Evolutionary conservation across 1,284 basidiomycete species (phyloP), one percentile per base, ranked within the genome.

Genomic region (Rhodotorula sp.): DNA sequence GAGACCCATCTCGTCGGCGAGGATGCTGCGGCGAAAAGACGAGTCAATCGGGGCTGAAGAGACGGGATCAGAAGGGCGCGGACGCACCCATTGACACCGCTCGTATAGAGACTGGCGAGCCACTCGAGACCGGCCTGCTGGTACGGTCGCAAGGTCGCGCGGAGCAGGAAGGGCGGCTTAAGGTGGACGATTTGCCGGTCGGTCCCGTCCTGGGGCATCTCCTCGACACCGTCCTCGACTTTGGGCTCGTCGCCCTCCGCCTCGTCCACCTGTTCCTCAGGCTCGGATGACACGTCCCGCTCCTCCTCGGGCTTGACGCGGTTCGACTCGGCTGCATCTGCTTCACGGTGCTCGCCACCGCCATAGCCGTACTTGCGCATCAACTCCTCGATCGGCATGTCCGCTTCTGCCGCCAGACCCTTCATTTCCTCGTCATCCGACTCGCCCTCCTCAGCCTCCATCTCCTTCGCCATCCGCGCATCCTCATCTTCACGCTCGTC

Each of bases 121-220:
- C 95, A 99, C 78, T 98, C 94, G 62, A 98, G 82, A 0, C 95
- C 95, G 20, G 90, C 87, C 74, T 94, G 91, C 78, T 99, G 95
- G 79, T 99, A 99, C 1, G 94, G 93, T 27, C 94, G 88, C 49
- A 99, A 84, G 4, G 86, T 86, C 1, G 94, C 95, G 20, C 95
- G 88, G 3, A 98, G 84, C 13, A 98, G 83, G 64, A 92, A 85
- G 0, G 94, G 93, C 17, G 88, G 86, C 52, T 84, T 27, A 64
- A 59, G 57, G 9, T 61, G 64, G n/a, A 32, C 51, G 51, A 61
- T 44, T 51, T 76, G 71, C 39, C 67, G 60, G 27, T 58, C 57
- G 8, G 59, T 9, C 20, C 55, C 55, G 36, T 48, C 64, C 4
- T 51, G 57, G 10, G 24, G 74, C 29, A 69, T 59, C 20, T 73